phyloP scores from a whole-genome alignment of 306 rosid species.

The Castanopsis chinensis region DNA sequence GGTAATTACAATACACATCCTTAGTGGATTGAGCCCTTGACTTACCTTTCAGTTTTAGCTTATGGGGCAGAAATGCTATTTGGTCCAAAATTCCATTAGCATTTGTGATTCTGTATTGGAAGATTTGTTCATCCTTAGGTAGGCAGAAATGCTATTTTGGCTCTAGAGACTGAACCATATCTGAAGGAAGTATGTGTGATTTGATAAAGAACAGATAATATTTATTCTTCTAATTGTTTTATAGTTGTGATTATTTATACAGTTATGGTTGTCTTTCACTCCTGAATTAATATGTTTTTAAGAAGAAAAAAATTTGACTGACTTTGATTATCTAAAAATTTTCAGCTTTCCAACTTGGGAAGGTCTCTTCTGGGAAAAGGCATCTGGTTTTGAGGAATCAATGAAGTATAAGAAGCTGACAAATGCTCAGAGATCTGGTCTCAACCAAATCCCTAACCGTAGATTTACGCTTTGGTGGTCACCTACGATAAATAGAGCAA shows the following conservation, averaged over 20 bases:
- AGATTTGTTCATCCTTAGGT: too few species aligned
- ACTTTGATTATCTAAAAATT: slow-evolving; percentile 23
- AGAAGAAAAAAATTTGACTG: background rate
- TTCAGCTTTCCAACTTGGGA: slow-evolving; percentile 95
- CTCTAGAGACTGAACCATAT: background rate
- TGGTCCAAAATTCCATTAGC: too few species aligned
- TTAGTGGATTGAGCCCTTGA: background rate
- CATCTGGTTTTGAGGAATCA: slow-evolving; percentile 98
- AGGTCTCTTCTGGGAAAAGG: slow-evolving; percentile 99
- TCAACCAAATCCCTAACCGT: slow-evolving; percentile 98
- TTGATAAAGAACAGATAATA: background rate
- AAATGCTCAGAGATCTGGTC: slow-evolving; percentile 99
- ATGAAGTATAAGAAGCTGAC: slow-evolving; percentile 99
- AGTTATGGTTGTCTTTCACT: background rate
- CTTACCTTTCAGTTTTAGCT: background rate
- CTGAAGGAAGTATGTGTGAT: background rate
- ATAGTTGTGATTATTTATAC: background rate
- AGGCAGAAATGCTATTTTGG: too few species aligned
- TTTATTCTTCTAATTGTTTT: background rate
- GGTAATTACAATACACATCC: background rate
- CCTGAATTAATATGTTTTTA: background rate
- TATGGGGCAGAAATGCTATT: background rate
- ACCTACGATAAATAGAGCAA: slow-evolving; percentile 96
- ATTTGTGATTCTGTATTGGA: too few species aligned
- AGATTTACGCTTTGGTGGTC: slow-evolving; percentile 99